Conservation (phyloP, 108 stramenopile genomes). For the Skeletonema costatum region DNA sequence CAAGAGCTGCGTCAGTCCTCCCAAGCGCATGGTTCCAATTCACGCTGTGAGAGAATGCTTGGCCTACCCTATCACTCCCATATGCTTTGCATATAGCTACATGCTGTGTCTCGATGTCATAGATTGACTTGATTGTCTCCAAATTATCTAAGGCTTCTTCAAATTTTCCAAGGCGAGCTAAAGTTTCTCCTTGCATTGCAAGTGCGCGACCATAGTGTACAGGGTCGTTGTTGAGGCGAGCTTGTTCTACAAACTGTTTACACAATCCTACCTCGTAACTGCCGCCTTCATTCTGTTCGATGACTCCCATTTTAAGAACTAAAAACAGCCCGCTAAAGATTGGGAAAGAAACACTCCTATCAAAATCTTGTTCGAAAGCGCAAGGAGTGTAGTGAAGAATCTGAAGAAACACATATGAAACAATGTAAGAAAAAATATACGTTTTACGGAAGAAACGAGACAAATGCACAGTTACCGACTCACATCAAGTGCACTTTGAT, state of each 20-base stretch:
- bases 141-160: conserved; percentile 54
- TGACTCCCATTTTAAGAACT: conserved; percentile 55
- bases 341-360: conserved; percentile 66
- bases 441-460: neutral
- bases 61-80: conserved; percentile 64
- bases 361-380: conserved; percentile 27
- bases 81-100: conserved; percentile 50
- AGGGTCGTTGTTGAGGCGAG: conserved; percentile 56
- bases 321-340: conserved; percentile 63
- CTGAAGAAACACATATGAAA: neutral
- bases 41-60: conserved; percentile 53
- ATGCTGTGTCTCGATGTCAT: conserved; percentile 63
- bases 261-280: conserved; percentile 54
- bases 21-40: conserved; percentile 53
- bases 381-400: conserved; percentile 41
- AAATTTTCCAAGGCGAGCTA: conserved; percentile 48
- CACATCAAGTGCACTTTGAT: conserved; percentile 48
- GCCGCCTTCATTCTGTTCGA: conserved; percentile 46
- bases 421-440: neutral
- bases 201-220: conserved; percentile 65
- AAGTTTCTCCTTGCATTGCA: conserved; percentile 65
- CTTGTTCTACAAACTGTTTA: conserved; percentile 55
- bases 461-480: conserved; percentile 28
- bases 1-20: conserved; percentile 46
- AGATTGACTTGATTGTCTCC: conserved; percentile 45